These are phyloP conservation scores for Alternaria alternata DNA, from an alignment of 2,329 filamentous ascomycete species.

Conservation along the genomic window DNA sequence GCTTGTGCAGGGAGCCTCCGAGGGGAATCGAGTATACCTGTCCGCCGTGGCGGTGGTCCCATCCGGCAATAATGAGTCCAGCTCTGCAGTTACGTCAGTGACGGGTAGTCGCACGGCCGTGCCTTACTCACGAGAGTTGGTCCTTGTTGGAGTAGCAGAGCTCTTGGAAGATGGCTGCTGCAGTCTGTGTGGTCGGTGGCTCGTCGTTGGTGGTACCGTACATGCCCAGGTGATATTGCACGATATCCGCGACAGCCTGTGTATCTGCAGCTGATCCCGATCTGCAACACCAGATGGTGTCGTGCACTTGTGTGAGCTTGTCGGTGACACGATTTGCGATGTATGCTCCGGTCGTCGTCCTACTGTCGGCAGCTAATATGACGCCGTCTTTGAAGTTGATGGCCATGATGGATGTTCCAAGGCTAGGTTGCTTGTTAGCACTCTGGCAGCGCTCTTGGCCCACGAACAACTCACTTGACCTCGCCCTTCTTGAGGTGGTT, in stretches of 20 bases:
- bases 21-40: slow-evolving; percentile 98
- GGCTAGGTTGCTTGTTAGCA: slow-evolving; percentile 59
- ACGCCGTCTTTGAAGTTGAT: slow-evolving; percentile 99
- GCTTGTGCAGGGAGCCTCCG: slow-evolving; percentile 96
- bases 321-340: slow-evolving; percentile 99
- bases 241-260: slow-evolving; percentile 96
- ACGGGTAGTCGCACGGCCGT: background rate
- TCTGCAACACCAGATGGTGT: slow-evolving; percentile 99
- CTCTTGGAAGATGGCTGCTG: slow-evolving; percentile 96
- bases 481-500: slow-evolving; percentile 98
- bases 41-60: slow-evolving; percentile 92
- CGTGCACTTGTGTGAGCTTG: slow-evolving; percentile 97
- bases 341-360: slow-evolving; percentile 97
- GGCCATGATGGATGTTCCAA: slow-evolving; percentile 99
- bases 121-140: slow-evolving; percentile 73
- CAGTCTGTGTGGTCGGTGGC: slow-evolving; percentile 91
- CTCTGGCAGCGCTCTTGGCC: background rate
- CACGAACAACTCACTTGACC: slow-evolving; percentile 80
- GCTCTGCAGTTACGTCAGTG: slow-evolving; percentile 66
- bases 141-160: slow-evolving; percentile 99
- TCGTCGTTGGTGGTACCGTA: slow-evolving; percentile 91
- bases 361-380: slow-evolving; percentile 95
- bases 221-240: slow-evolving; percentile 93
- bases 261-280: slow-evolving; percentile 98
- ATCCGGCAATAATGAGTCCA: slow-evolving; percentile 98